Base-by-base conservation (phyloP, 495 filamentous ascomycete species). In the Massariosphaeria phaeospora region DNA sequence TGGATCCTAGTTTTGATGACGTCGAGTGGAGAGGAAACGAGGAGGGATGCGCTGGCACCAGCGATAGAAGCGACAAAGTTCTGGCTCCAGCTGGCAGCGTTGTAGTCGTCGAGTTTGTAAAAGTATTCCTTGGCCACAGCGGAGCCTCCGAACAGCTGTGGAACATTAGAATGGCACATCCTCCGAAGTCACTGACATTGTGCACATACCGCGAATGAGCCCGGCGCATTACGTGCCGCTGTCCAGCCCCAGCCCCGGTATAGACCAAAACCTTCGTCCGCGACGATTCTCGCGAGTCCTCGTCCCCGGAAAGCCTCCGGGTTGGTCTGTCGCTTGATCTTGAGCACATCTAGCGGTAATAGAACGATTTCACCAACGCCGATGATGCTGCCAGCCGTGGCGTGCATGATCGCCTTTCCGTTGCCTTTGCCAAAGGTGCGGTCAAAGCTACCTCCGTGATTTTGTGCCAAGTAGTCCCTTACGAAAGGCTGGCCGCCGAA, bases 261-360 rank as follows among this genome's bases (percentile, higher is more conserved):
- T 36, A 99, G 74, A 30, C 89, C 90, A 69, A 97, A 91, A 27
- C 93, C 94, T 69, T 99, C 93, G 71, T 99, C 93, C 45, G 78
- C 74, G 54, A 99, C 76, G 48, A 99, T 96, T 70, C 79, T 82
- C 67, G 96, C 78, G 17, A 97, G 76, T 44, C 94, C 94, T 65
- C 93, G 85, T 60, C 91, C 91, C 52, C 90, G 79, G 81, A 99
- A 99, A 36, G 93, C 90, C 65, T 96, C 93, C 27, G 93, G 93
- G 79, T 99, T 99, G 31, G 93, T 99, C 74, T 99, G 93, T 61
- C 93, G 85, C 79, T 97, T 97, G 77, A 99, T 99, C 79, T 99
- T 99, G 21, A 99, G 77, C 11, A 99, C 93, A 63, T 99, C 93
- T 27, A 99, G 80, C 35, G 93, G 93, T 20, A 99, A 79, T 2